Base-by-base conservation (phyloP, 176 grass and related monocot genomes). In the Metroxylon sagu region DNA sequence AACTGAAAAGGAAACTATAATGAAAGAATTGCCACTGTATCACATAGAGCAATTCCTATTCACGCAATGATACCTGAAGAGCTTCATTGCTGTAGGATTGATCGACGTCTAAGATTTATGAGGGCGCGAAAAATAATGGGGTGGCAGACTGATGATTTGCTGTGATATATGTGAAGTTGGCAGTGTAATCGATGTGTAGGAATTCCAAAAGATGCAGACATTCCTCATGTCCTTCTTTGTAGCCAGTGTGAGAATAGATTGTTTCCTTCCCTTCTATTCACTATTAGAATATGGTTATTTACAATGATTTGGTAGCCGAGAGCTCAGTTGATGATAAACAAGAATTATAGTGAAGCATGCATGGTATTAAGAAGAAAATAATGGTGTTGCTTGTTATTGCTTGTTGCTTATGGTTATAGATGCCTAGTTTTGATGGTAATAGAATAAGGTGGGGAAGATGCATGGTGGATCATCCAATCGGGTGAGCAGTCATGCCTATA, bases 81-180 rank as follows among this genome's bases (percentile, higher is more conserved):
- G 62, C 67, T 95, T 95, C 76, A 76, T 70, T 54, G 85, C 77
- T 1, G 76, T 86, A 25, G 53, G 43, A 3, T 52, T 95, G 65
- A 35, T 73, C 59, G 82, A 75, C 2, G 26, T 75, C 56, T 54
- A 56, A 71, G 39, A 69, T 81, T 21, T 86, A 59, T 28, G 92
- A 96, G 71, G 83, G 80, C 19, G 55, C 60, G 29, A 63, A 60
- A 16, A 35, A 35, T 35, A 60, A 70, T 63, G 67, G 66, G 6
- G 67, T 71, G 67, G 31, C 27, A 84, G 88, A 72, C 76, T 81
- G 53, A 57, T 88, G 84, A 75, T 83, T 48, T 85, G 80, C 74
- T 97, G 92, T 28, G 83, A 91, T 65, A 84, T 88, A 55, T 97
- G 84, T 56, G 92, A 85, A 75, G 73, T 72, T 49, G 84, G 92